phyloP scores from a whole-genome alignment of 1,284 basidiomycete species.

The Puccinia polysora region DNA sequence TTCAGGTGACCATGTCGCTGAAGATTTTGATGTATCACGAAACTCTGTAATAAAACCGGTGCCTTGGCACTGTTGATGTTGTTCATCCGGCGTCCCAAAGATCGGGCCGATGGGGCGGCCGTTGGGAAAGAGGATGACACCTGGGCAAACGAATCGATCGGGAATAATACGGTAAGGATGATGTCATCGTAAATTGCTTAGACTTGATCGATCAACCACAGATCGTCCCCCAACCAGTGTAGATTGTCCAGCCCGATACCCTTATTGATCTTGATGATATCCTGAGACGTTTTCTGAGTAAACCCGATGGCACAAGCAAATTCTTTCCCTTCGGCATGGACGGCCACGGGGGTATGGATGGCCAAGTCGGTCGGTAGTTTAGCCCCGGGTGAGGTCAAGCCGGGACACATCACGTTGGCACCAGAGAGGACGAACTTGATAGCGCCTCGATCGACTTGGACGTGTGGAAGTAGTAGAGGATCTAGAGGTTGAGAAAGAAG shows the following conservation, averaged over 20 bases:
- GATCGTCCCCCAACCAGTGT: constrained; percentile 79
- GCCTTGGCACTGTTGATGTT: too few species aligned
- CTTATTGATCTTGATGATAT: constrained; percentile 84
- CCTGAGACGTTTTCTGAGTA: constrained; percentile 75
- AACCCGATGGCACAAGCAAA: constrained; percentile 83
- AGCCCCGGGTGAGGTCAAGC: constrained; percentile 86
- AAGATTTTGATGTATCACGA: too few species aligned
- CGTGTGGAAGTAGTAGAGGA: constrained; percentile 79
- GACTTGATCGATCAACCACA: constrained; percentile 72
- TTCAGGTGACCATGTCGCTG: too few species aligned
- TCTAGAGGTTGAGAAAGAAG: constrained; percentile 60
- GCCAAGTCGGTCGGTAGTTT: constrained; percentile 68
- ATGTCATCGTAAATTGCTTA: too few species aligned
- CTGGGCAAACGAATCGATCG: too few species aligned
- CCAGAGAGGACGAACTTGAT: constrained; percentile 88
- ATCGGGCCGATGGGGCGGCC: too few species aligned
- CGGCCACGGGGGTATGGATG: constrained; percentile 70
- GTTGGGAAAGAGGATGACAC: too few species aligned
- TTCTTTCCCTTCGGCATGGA: constrained; percentile 94
- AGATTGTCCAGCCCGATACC: constrained; percentile 83
- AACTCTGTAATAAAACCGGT: too few species aligned
- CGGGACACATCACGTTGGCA: constrained; percentile 63
- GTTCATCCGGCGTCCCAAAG: too few species aligned
- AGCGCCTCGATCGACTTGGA: constrained; percentile 89
- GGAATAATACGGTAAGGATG: too few species aligned